Evolutionary conservation across 179 eudicot genomes (phyloP).

Genomic region (Patellifolia procumbens): DNA sequence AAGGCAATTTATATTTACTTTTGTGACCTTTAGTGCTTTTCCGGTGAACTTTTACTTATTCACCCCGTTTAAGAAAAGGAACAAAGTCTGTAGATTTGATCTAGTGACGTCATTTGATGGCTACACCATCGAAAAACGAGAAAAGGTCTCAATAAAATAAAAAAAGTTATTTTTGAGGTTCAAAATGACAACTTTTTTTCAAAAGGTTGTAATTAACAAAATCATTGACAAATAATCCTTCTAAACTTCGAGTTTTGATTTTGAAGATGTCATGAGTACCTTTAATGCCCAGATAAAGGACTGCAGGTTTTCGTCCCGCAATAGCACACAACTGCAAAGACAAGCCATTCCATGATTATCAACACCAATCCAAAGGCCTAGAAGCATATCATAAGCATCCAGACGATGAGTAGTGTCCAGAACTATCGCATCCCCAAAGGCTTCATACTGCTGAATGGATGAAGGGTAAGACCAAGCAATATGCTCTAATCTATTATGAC

Average conservation of each 20-base stretch:
- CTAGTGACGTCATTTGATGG: too few relatives aligned
- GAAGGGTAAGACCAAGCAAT: conserved; percentile 82
- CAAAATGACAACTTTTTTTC: too few relatives aligned
- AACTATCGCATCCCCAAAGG: conserved; percentile 72
- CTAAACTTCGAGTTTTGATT: neutral
- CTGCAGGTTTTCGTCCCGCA: conserved; percentile 66
- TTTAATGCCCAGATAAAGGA: conserved; percentile 81
- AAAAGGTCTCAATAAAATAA: too few relatives aligned
- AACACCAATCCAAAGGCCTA: conserved; percentile 80
- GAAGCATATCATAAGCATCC: conserved; percentile 83
- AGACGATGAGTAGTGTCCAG: conserved; percentile 74
- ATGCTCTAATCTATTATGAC: conserved; percentile 68
- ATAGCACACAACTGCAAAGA: conserved; percentile 67
- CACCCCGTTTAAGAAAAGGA: too few relatives aligned
- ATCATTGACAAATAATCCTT: too few relatives aligned
- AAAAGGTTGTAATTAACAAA: too few relatives aligned
- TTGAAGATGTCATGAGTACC: conserved; percentile 34
- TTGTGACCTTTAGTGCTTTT: too few relatives aligned
- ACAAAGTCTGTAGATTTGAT: too few relatives aligned
- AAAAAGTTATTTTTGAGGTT: too few relatives aligned
- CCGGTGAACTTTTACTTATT: too few relatives aligned
- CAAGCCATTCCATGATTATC: conserved; percentile 70
- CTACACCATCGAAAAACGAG: too few relatives aligned
- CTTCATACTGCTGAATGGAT: conserved; percentile 54
- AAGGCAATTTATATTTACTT: too few relatives aligned